phyloP scores from a whole-genome alignment of 495 filamentous ascomycete genomes.

The Trichoderma gamsii region DNA sequence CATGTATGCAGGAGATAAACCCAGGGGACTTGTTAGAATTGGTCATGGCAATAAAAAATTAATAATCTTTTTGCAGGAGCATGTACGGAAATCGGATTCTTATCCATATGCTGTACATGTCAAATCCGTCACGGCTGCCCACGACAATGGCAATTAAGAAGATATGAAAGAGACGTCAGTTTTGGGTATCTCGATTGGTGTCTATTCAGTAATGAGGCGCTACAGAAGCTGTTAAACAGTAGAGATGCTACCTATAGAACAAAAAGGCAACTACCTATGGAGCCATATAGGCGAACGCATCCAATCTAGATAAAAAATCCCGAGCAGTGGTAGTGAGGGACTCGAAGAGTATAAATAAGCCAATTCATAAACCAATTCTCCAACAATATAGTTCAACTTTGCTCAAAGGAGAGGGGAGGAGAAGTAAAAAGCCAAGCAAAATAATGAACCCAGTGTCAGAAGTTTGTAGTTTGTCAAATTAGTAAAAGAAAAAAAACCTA shows the following conservation, averaged over 20 bases:
- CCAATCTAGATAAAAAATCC: background rate
- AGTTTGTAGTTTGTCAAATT: conserved; percentile 10
- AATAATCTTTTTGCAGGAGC: background rate
- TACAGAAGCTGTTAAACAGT: background rate
- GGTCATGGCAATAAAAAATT: background rate
- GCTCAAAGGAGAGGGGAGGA: background rate
- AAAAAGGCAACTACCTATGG: background rate
- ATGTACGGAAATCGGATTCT: too few species aligned
- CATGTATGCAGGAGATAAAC: background rate
- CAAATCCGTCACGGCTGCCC: too few species aligned
- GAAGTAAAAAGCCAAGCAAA: conserved; percentile 1
- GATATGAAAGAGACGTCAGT: background rate
- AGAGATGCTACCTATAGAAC: conserved; percentile 4
- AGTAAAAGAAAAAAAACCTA: background rate
- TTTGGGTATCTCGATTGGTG: conserved; percentile 7
- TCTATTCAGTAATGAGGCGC: conserved; percentile 4
- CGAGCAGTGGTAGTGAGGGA: background rate
- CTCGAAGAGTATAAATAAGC: conserved; percentile 9
- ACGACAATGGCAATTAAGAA: background rate
- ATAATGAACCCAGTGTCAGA: background rate
- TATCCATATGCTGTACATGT: too few species aligned
- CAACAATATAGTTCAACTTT: conserved; percentile 10
- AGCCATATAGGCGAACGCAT: conserved; percentile 3
- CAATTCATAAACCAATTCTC: conserved; percentile 8
- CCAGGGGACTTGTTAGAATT: background rate